phyloP scores from a whole-genome alignment of 1,139 yeast genomes.

The Hanseniaspora gamundiae region DNA sequence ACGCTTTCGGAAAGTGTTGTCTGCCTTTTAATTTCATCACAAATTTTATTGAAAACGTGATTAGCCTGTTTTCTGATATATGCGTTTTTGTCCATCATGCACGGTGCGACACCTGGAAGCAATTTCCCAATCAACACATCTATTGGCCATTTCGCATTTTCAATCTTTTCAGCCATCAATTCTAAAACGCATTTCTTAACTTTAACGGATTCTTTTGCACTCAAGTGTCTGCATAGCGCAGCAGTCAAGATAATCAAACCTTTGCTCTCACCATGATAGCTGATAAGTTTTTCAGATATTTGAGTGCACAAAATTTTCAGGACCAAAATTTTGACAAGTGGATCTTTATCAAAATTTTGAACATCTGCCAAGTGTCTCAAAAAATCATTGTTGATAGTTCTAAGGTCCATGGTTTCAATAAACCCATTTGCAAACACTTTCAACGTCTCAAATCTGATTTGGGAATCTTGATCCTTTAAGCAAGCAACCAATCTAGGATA shows the following conservation, averaged over 20 bases:
- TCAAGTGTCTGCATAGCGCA: conserved; percentile 3
- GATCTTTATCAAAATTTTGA: not conserved
- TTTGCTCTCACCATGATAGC: conserved; percentile 3
- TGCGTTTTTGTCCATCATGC: conserved; percentile 1
- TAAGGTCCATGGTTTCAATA: not conserved
- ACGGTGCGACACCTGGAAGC: conserved; percentile 3
- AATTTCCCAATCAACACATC: conserved; percentile 6
- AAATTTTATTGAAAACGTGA: not conserved
- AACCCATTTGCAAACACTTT: not conserved
- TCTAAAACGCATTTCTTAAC: not conserved
- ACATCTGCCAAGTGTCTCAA: conserved; percentile 1
- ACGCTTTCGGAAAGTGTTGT: not conserved
- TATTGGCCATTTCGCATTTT: conserved; percentile 7
- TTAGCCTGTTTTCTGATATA: not conserved
- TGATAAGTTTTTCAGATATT: not conserved
- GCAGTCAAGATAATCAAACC: conserved; percentile 6
- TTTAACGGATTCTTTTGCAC: conserved; percentile 3
- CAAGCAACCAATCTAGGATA: not conserved
- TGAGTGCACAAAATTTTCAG: conserved; percentile 1
- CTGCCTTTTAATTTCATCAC: not conserved
- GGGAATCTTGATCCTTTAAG: not conserved
- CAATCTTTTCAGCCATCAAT: conserved; percentile 5
- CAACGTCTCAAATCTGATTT: not conserved
- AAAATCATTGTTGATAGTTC: not conserved
- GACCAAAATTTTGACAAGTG: not conserved